These are phyloP conservation scores for Paramyrothecium roridum DNA, from an alignment of 2,329 filamentous ascomycete species.

Conservation along the genomic window DNA sequence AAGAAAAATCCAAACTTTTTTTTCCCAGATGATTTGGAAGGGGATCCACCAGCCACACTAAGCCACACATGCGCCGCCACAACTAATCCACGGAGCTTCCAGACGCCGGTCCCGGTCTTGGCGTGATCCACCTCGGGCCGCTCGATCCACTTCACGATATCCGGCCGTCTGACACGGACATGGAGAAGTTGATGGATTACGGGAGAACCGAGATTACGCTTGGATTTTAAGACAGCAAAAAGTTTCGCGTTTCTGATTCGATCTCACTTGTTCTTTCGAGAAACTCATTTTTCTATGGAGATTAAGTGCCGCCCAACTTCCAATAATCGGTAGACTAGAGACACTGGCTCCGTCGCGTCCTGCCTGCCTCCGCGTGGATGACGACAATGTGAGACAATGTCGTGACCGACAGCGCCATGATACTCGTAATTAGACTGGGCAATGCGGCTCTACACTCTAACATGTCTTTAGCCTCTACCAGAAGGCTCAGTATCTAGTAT, in stretches of 20 bases:
- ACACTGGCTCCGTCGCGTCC: not conserved
- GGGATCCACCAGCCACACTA: not conserved
- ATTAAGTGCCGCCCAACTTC: not conserved
- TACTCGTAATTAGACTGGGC: not conserved
- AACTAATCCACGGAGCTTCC: not conserved
- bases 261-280: no score
- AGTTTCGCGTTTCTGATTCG: no score
- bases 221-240: no score
- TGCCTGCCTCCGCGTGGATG: not conserved
- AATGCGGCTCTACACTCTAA: no score
- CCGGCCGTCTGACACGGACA: not conserved
- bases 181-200: no score
- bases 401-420: not conserved
- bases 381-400: not conserved
- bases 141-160: not conserved
- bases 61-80: not conserved
- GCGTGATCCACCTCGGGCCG: not conserved
- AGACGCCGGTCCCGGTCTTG: not conserved
- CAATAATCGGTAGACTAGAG: not conserved
- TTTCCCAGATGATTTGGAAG: conserved; percentile 2
- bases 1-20: conserved; percentile 25
- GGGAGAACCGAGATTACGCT: no score
- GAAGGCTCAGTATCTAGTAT: no score
- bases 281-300: no score
- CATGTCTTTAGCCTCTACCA: no score